phyloP scores from a whole-genome alignment of 805 yeast genomes.

The Yarrowia deformans region DNA sequence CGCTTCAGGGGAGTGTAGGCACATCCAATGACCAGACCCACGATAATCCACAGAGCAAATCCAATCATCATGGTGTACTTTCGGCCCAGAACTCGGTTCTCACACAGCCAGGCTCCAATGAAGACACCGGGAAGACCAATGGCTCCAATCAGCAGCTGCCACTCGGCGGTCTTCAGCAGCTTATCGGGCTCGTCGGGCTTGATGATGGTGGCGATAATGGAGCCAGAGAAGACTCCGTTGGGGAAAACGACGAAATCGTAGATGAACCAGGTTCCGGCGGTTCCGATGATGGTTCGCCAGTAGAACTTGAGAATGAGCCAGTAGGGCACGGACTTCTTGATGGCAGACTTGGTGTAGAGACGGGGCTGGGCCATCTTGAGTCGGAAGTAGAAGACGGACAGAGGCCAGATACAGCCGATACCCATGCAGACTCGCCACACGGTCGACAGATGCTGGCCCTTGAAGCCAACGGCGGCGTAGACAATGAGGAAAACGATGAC shows the following conservation, averaged over 20 bases:
- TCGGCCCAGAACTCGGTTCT: slow-evolving; percentile 63
- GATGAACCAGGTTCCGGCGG: slow-evolving; percentile 79
- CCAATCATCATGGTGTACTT: slow-evolving; percentile 76
- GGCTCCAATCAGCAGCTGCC: slow-evolving; percentile 72
- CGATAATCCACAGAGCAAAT: slow-evolving; percentile 70
- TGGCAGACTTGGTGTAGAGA: slow-evolving; percentile 69
- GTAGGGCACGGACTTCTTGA: slow-evolving; percentile 65
- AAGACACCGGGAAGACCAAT: slow-evolving; percentile 76
- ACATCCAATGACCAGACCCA: slow-evolving; percentile 54
- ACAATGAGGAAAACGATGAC: slow-evolving; percentile 71
- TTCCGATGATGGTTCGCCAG: slow-evolving; percentile 73
- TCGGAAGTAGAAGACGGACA: slow-evolving; percentile 74
- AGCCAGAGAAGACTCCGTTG: slow-evolving; percentile 71
- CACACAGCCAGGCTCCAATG: slow-evolving; percentile 71
- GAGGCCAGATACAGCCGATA: slow-evolving; percentile 76
- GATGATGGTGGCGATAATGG: slow-evolving; percentile 65
- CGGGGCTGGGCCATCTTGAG: slow-evolving; percentile 71
- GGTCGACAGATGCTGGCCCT: slow-evolving; percentile 54
- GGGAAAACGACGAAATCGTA: slow-evolving; percentile 85
- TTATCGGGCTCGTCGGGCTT: slow-evolving; percentile 48
- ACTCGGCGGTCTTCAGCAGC: slow-evolving; percentile 68
- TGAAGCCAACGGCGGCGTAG: slow-evolving; percentile 61
- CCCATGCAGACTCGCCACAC: slow-evolving; percentile 79
- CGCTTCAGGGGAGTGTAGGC: slow-evolving; percentile 51
- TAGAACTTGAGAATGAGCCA: slow-evolving; percentile 66